Base-by-base conservation (phyloP, 768 basidiomycete genomes). In the Leccinum rimulosum region DNA sequence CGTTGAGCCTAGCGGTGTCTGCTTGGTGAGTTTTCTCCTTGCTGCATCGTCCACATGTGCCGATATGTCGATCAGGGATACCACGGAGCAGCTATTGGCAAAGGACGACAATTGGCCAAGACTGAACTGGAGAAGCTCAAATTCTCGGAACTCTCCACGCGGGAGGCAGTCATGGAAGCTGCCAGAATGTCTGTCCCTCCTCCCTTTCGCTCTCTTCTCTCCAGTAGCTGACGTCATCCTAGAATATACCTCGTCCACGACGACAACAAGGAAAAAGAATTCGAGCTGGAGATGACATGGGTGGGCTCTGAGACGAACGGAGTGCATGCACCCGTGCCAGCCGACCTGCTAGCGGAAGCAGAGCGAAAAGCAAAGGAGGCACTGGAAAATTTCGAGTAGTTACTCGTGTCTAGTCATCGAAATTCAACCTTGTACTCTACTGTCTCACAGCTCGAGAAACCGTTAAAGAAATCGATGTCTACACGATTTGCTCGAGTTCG, bases 201-300 rank as follows among this genome's bases (percentile, higher is more conserved):
- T 7, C 57, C 40, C 15, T 22, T 40, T 30, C 33, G 45, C 0
- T 33, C 49, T 58, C 6, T 8, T 36, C 45, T 58, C 40, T n/a
- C 11, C 35, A 53, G 48, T 4, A 36, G 31, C 60, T 61, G 69
- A 56, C 50, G 14, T 48, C 35, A 45, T 52, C 48, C 30, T 71
- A 99, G 96, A 71, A 96, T 98, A 71, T 94, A 99, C 75, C 84
- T 93, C 43, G 95, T 97, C 15, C 97, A 99, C 70, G 96, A 98
- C 62, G 97, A 98, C 71, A 87, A 91, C 61, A 97, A 98, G 74
- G 95, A 98, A 77, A 98, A 98, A 71, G 92, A 95, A 52, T 98
- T 99, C 63, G 97, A 98, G 71, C 84, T 99, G 28, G 97, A 99
- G 75, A 85, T 99, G 82, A 91, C 95, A 36, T 99, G 97, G 97